A percentile compares a stretch with the other conserved stretches of the same genome.
Conservation (phyloP, 1,284 basidiomycete species). For the Lignosus rhinocerotis region DNA sequence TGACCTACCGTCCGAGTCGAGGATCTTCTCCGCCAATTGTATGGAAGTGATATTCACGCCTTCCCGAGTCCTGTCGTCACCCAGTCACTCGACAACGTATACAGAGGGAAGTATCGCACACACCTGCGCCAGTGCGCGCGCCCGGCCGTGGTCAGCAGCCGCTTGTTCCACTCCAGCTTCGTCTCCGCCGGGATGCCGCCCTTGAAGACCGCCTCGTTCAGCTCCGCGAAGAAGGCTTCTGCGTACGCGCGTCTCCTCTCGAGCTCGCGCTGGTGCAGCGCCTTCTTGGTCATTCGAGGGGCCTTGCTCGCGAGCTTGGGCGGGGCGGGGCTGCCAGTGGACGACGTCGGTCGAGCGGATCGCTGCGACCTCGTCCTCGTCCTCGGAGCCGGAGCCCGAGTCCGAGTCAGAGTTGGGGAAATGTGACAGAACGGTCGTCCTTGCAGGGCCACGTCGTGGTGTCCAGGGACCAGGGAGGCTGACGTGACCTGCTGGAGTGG, state of each 20-base stretch:
- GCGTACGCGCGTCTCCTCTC: constrained; percentile 55
- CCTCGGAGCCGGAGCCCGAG: neutral
- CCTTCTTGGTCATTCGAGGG: constrained; percentile 45
- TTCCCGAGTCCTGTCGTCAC: constrained; percentile 45
- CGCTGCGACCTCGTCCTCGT: constrained; percentile 3
- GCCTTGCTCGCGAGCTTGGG: constrained; percentile 14
- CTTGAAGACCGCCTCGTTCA: constrained; percentile 79
- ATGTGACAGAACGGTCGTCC: neutral
- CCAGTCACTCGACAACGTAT: neutral
- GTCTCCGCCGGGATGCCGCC: constrained; percentile 69
- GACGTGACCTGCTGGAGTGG: neutral
- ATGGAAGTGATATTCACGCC: constrained; percentile 59
- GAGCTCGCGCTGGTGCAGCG: constrained; percentile 43
- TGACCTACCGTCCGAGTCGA: constrained; percentile 66
- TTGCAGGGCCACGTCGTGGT: neutral
- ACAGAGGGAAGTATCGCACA: neutral
- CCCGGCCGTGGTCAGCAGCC: constrained; percentile 76
- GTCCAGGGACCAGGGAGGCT: neutral
- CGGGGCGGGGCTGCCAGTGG: neutral
- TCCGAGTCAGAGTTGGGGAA: constrained; percentile 17
- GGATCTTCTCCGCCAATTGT: constrained; percentile 75
- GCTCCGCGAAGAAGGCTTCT: constrained; percentile 73
- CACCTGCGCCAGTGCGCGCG: constrained; percentile 71
- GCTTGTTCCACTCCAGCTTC: constrained; percentile 70
- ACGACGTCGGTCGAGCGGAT: neutral